Evolutionary conservation across 2,329 filamentous ascomycete species (phyloP), one percentile per base, ranked within the genome.

Genomic region (Sphaerulina vaccinii): DNA sequence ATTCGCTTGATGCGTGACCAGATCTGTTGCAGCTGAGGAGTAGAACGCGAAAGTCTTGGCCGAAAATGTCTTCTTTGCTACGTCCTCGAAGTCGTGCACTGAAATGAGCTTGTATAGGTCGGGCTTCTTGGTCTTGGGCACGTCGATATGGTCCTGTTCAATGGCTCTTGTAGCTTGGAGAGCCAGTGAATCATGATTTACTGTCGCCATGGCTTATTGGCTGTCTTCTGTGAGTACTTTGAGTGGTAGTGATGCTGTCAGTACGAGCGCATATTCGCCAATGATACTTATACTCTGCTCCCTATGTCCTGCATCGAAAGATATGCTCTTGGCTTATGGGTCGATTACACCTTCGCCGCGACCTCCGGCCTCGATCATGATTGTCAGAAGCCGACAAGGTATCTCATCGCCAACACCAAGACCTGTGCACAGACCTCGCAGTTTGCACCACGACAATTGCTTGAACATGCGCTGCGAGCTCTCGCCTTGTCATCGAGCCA

Each of bases 1-100:
- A 52, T 76, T 77, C 18, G 70, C 66, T 16, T 66, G 65, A 40
- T 69, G 70, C 11, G 74, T 75, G 35, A 73, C 64, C 32, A 74
- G 70, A 37, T 78, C 74, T 1, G 76, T 77, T 0, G 76, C 75
- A 0, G 73, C 77, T 1, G 73, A 74, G n/a, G 69, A 70, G 61
- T 77, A 78, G 48, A 71, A 72, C 0, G 70, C 70, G 61, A 63
- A 71, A 18, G 69, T 62, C 46, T 72, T 71, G 15, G 60, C 54
- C 1, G 63, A 60, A 35, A 71, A 56, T 3, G 61, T 64, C 13
- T 63, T 59, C 3, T 57, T 55, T 3, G 72, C 72, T 9, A 70
- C 70, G n/a, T 66, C 51, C 50, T 75, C 72, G 56, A 76, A 75
- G 56, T 76, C 74, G 62, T 77, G 70, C 5, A 73, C 59, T 51